A percentile compares a stretch with the other conserved stretches of the same genome.
Conservation (phyloP, 108 stramenopile genomes). For the Pseudonitzschia delicatissima region DNA sequence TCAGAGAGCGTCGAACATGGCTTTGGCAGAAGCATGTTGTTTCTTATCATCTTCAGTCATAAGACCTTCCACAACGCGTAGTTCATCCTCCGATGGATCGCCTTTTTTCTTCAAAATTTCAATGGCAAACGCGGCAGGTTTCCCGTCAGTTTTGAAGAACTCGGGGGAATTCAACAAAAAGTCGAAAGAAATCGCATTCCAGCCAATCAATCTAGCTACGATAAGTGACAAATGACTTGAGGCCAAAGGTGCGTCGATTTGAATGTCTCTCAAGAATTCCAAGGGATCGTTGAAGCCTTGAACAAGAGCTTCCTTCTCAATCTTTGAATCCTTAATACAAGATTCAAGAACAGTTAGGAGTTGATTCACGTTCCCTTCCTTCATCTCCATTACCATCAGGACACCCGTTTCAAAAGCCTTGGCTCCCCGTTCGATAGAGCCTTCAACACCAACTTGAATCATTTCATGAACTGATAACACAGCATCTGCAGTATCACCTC, state of each 20-base stretch:
- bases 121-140: conserved; percentile 60
- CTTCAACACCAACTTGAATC: conserved; percentile 50
- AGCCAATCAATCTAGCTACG: conserved; percentile 51
- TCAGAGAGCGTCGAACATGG: conserved; percentile 18
- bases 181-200: conserved; percentile 40
- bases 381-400: conserved; percentile 75
- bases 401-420: conserved; percentile 58
- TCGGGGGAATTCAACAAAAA: conserved; percentile 62
- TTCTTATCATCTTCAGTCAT: conserved; percentile 70
- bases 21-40: conserved; percentile 2
- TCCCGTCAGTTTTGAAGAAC: conserved; percentile 62
- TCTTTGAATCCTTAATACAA: conserved; percentile 49
- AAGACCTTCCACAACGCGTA: conserved; percentile 51
- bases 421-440: conserved; percentile 58
- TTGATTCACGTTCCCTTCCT: conserved; percentile 56
- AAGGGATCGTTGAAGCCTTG: conserved; percentile 69
- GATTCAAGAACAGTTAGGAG: conserved; percentile 39
- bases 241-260: conserved; percentile 82
- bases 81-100: conserved; percentile 43
- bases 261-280: conserved; percentile 73
- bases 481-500: conserved; percentile 74
- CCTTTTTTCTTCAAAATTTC: conserved; percentile 54
- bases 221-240: conserved; percentile 51
- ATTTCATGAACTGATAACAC: conserved; percentile 68
- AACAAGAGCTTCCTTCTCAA: conserved; percentile 35